phyloP scores from a whole-genome alignment of 768 basidiomycete species.

The Boletus tylopilopsis region DNA sequence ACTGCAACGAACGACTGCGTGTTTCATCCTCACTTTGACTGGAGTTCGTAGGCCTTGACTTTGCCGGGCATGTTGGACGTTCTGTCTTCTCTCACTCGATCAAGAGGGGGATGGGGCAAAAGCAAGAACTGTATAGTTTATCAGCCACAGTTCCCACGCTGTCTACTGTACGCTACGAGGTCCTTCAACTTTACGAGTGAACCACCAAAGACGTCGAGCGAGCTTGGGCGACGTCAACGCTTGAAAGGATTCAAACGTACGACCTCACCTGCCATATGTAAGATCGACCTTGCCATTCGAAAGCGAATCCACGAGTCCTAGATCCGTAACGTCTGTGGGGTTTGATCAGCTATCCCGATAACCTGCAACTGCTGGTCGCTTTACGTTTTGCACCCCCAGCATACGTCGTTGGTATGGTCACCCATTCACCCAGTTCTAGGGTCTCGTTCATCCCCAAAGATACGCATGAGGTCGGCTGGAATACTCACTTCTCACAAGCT shows the following conservation, averaged over 20 bases:
- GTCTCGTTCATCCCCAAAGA: conserved; percentile 9
- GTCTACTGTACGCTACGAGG: conserved; percentile 25
- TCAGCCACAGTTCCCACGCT: conserved; percentile 42
- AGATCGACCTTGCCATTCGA: conserved; percentile 71
- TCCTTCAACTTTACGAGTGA: conserved; percentile 58
- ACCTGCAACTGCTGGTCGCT: background rate
- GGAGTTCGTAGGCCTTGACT: conserved; percentile 95
- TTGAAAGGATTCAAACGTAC: background rate
- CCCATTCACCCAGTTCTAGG: conserved; percentile 88
- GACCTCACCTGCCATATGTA: conserved; percentile 36
- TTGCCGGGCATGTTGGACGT: conserved; percentile 74
- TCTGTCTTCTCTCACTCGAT: conserved; percentile 23
- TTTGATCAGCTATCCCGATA: background rate
- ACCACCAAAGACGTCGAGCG: conserved; percentile 73
- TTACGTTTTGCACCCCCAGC: conserved; percentile 93
- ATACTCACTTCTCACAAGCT: conserved; percentile 70
- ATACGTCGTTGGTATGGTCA: conserved; percentile 87
- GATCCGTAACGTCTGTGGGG: conserved; percentile 67
- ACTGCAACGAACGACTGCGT: background rate
- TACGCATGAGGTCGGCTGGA: too few relatives aligned
- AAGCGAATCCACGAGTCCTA: conserved; percentile 73
- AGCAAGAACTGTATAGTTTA: conserved; percentile 38
- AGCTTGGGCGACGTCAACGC: conserved; percentile 29
- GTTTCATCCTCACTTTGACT: conserved; percentile 71
- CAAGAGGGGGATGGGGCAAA: conserved; percentile 34